Base-by-base conservation (phyloP, 768 basidiomycete genomes). In the Pulveroboletus frians region DNA sequence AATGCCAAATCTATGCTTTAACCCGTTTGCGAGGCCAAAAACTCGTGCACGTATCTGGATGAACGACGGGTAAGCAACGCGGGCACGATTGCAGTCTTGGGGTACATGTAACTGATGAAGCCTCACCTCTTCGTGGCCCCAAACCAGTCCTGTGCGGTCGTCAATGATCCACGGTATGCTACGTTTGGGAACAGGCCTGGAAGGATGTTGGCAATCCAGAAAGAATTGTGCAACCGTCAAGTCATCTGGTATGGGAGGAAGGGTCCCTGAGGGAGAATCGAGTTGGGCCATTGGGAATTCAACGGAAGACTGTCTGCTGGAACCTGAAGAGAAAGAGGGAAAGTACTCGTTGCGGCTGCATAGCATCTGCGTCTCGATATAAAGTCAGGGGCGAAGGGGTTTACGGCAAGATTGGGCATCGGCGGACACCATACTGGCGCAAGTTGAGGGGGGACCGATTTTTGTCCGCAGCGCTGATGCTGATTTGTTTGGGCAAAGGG, bases 101-200 rank as follows among this genome's bases (percentile, higher is more conserved):
- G 10, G 31, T 13, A 32, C 31, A 32, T 14, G 9, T 14, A 14
- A 32, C 13, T 14, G 20, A 2, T 3, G 30, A 8, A 9, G 18
- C 42, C 63, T 52, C 37, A 71, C 73, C 61, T 74, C 73, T 39
- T 75, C 70, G 26, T 60, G 58, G 6, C 63, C 63, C 15, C 69
- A 43, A n/a, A 56, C 49, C 20, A 63, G 59, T 13, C 73, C 73
- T 3, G 71, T 73, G 13, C 55, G 57, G 42, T 74, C 70, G 31
- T 76, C 75, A 26, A 76, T 65, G 36, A 76, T 50, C 71, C 73
- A 75, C 0, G 76, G 68, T 14, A 47, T 48, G 7, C 37, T 58
- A 26, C 50, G 44, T 20, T 49, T 52, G 29, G 63, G 61, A 17
- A 60, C 52, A 2, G 70, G 68, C 35, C 60, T 58, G 11, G 46